phyloP scores from a whole-genome alignment of 768 basidiomycete genomes.

The Inosperma sp. region DNA sequence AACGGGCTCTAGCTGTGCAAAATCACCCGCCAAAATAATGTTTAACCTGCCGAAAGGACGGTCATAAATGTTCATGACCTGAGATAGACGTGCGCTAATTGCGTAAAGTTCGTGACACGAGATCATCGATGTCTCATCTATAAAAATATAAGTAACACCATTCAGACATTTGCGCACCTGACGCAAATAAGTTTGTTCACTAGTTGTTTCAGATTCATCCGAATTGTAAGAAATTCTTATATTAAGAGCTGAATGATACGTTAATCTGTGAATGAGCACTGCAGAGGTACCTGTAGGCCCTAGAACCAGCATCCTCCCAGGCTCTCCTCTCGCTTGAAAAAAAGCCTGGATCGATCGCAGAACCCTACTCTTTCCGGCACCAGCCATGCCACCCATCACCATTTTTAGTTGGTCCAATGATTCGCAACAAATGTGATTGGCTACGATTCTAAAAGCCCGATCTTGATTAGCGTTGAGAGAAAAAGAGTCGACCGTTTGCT shows the following conservation, averaged over 20 bases:
- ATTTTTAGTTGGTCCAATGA: slow-evolving; percentile 23
- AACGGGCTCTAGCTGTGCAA: slow-evolving; percentile 1
- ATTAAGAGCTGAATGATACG: slow-evolving; percentile 34
- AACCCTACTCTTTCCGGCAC: slow-evolving; percentile 29
- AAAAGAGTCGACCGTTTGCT: background rate
- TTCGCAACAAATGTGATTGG: slow-evolving; percentile 11
- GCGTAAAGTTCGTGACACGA: slow-evolving; percentile 7
- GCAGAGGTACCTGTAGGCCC: slow-evolving; percentile 34
- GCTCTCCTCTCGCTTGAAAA: slow-evolving; percentile 20
- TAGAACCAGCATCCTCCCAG: slow-evolving; percentile 20
- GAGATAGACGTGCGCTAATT: slow-evolving; percentile 6
- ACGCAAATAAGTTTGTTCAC: background rate
- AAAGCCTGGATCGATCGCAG: slow-evolving; percentile 21
- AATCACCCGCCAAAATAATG: slow-evolving; percentile 6
- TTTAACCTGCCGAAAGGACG: slow-evolving; percentile 8
- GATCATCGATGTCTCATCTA: slow-evolving; percentile 19
- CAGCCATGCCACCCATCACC: slow-evolving; percentile 32
- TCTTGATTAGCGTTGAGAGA: slow-evolving; percentile 30
- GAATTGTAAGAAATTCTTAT: slow-evolving; percentile 4
- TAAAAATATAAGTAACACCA: slow-evolving; percentile 14
- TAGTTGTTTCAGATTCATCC: background rate
- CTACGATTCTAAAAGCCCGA: slow-evolving; percentile 29
- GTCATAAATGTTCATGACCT: background rate
- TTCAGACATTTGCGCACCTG: background rate
- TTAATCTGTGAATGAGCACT: slow-evolving; percentile 27